These are phyloP conservation scores for Filobasidium floriforme DNA, from an alignment of 768 basidiomycete species.

Conservation along the genomic window DNA sequence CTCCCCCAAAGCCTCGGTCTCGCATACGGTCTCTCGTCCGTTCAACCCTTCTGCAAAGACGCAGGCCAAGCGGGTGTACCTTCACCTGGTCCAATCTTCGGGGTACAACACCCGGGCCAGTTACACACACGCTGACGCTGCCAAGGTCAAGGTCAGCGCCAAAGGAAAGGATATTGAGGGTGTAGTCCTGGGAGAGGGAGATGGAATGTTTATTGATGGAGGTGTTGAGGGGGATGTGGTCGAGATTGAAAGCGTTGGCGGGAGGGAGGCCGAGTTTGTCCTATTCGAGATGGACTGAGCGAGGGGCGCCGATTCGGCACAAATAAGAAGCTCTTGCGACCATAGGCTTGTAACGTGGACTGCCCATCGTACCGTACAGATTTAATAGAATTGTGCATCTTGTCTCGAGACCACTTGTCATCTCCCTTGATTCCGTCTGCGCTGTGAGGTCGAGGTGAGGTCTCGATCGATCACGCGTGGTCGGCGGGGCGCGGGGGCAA, in stretches of 20 bases:
- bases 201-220: slow-evolving; percentile 68
- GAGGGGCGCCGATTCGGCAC: neutral
- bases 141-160: slow-evolving; percentile 53
- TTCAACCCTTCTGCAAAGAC: slow-evolving; percentile 17
- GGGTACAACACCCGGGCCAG: slow-evolving; percentile 63
- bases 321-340: too few relatives aligned
- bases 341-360: too few relatives aligned
- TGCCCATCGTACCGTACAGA: too few relatives aligned
- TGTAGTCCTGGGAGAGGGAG: slow-evolving; percentile 68
- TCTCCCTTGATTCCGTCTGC: too few relatives aligned
- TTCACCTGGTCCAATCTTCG: slow-evolving; percentile 77
- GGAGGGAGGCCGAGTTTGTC: slow-evolving; percentile 62
- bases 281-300: slow-evolving; percentile 63
- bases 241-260: slow-evolving; percentile 56
- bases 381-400: too few relatives aligned
- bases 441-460: too few relatives aligned
- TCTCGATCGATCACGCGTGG: too few relatives aligned
- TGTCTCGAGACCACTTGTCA: too few relatives aligned
- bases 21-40: slow-evolving; percentile 24
- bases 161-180: slow-evolving; percentile 35
- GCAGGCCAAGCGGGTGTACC: slow-evolving; percentile 57
- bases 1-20: slow-evolving; percentile 47
- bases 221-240: slow-evolving; percentile 46
- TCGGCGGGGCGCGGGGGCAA: too few relatives aligned
- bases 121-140: slow-evolving; percentile 48